These are phyloP conservation scores for Jamesozyma gamospora DNA, from an alignment of 805 yeast species.

Conservation along the genomic window DNA sequence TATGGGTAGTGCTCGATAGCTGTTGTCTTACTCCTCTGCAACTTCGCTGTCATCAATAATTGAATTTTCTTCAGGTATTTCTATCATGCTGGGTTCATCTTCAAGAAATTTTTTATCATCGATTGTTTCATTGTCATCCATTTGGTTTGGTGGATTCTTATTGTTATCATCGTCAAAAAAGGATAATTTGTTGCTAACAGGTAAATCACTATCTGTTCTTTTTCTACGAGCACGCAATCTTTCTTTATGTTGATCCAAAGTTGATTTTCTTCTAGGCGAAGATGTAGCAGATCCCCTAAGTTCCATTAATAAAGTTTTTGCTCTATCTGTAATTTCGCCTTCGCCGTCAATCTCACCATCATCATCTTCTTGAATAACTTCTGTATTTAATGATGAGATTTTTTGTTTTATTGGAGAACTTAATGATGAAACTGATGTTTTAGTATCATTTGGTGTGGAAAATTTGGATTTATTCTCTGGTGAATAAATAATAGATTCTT, in stretches of 20 bases:
- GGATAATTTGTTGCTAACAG: conserved; percentile 9
- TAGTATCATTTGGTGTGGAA: conserved; percentile 4
- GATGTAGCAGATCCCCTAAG: conserved; percentile 34
- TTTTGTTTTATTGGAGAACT: conserved; percentile 1
- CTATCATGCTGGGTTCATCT: neutral
- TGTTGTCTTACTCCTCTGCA: no score
- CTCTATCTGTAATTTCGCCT: conserved; percentile 35
- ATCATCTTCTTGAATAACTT: neutral
- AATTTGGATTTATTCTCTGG: conserved; percentile 12
- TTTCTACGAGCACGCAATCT: conserved; percentile 22
- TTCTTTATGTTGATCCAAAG: conserved; percentile 21
- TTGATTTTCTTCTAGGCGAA: conserved; percentile 17
- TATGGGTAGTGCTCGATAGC: no score
- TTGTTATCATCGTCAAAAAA: conserved; percentile 7
- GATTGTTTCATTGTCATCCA: neutral
- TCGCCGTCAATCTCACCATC: conserved; percentile 9
- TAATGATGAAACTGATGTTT: neutral
- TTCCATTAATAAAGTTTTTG: conserved; percentile 53
- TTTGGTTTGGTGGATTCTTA: neutral
- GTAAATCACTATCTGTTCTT: conserved; percentile 8
- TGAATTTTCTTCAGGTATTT: neutral
- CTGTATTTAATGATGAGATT: neutral
- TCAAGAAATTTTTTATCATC: neutral
- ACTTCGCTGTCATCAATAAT: neutral
- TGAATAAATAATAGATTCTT: conserved; percentile 23